Conservation (phyloP, 1,139 yeast genomes). For the Komagataea norvegica region DNA sequence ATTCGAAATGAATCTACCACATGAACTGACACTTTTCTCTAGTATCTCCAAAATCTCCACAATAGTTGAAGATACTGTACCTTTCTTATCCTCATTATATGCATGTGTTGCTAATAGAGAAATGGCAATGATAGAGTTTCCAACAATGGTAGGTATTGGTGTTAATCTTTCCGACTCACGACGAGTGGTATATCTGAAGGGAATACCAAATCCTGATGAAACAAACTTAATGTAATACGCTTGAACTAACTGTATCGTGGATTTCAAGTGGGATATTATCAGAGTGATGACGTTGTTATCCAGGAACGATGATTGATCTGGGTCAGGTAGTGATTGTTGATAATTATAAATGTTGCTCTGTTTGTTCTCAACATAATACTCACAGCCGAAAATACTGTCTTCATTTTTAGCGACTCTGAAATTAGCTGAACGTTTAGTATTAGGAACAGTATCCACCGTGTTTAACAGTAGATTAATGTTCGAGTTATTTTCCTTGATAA, state of each 20-base stretch:
- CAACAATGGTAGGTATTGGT: conserved; percentile 52
- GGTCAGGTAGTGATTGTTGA: conserved; percentile 13
- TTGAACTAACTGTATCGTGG: conserved; percentile 11
- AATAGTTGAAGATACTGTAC: conserved; percentile 47
- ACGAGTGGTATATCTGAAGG: conserved; percentile 44
- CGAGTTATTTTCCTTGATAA: conserved; percentile 41
- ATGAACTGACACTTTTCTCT: conserved; percentile 54
- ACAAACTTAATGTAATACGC: conserved; percentile 25
- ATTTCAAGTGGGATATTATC: conserved; percentile 9
- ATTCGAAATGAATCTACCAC: conserved; percentile 41
- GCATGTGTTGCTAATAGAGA: conserved; percentile 57
- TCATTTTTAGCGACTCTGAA: conserved; percentile 7
- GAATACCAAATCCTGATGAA: conserved; percentile 38
- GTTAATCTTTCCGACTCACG: conserved; percentile 59
- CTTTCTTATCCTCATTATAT: conserved; percentile 56
- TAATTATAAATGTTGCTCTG: conserved; percentile 20
- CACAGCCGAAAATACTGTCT: conserved; percentile 24
- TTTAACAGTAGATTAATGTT: conserved; percentile 22
- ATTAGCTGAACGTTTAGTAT: not conserved
- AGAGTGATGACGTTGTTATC: conserved; percentile 17
- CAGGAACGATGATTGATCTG: conserved; percentile 15
- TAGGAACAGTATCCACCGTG: not conserved
- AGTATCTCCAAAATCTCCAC: conserved; percentile 54
- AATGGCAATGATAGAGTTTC: conserved; percentile 60
- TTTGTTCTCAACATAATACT: conserved; percentile 19